A percentile compares a stretch with the other conserved stretches of the same genome.
Evolutionary conservation across 192 early-diverging fungal genomes (phyloP).

Genomic region (Phlyctochytrium planicorne): DNA sequence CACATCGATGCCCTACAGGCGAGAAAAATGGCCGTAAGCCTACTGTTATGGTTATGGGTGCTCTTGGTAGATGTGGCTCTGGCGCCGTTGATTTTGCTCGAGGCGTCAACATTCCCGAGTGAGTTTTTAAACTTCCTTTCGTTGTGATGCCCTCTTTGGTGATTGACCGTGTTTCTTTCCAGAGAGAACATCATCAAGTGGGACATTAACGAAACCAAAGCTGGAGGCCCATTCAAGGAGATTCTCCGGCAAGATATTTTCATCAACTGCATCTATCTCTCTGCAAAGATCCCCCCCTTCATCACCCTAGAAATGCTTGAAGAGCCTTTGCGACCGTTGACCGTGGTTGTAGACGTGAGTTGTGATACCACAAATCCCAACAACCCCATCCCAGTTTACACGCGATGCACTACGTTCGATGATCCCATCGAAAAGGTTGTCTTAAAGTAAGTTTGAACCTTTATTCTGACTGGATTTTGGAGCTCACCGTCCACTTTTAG

Average conservation of each 20-base stretch:
- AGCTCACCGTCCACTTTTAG: slow-evolving; percentile 25
- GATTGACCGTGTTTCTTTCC: background rate
- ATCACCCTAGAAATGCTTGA: slow-evolving; percentile 80
- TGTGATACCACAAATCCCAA: slow-evolving; percentile 97
- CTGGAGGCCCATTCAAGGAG: slow-evolving; percentile 89
- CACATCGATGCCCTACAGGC: background rate
- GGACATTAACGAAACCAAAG: slow-evolving; percentile 93
- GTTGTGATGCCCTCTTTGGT: background rate
- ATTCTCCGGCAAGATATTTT: slow-evolving; percentile 90
- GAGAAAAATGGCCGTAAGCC: slow-evolving; percentile 68
- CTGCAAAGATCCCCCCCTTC: slow-evolving; percentile 90
- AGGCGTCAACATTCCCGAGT: slow-evolving; percentile 78
- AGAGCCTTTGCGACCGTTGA: slow-evolving; percentile 67
- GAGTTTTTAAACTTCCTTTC: background rate
- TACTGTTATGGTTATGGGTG: slow-evolving; percentile 96
- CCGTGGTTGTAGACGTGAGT: slow-evolving; percentile 88
- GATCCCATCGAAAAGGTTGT: slow-evolving; percentile 77
- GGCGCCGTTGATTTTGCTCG: slow-evolving; percentile 84
- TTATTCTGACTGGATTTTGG: background rate
- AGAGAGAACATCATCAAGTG: slow-evolving; percentile 83
- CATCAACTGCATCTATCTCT: slow-evolving; percentile 99
- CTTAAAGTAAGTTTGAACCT: slow-evolving; percentile 36
- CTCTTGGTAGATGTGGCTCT: slow-evolving; percentile 89
- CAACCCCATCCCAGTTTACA: slow-evolving; percentile 97
- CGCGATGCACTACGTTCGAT: slow-evolving; percentile 90